Percentiles rank a stretch among this genome's conserved stretches.
These are phyloP conservation scores for Lasiodiplodia citricola DNA, from an alignment of 2,329 filamentous ascomycete species.

Conservation along the genomic window DNA sequence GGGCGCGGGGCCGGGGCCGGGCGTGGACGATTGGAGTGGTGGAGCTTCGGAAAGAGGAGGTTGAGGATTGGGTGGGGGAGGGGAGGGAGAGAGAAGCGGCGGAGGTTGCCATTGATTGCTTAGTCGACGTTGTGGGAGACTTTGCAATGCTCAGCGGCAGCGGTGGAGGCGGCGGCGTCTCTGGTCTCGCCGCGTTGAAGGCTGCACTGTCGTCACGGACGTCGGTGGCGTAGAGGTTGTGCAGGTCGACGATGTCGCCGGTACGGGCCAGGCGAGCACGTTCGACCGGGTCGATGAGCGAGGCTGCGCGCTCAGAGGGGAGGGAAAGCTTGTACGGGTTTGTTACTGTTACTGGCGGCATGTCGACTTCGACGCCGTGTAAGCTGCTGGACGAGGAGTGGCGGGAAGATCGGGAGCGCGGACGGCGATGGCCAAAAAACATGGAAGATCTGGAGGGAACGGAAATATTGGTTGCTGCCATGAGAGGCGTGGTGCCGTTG, in stretches of 20 bases:
- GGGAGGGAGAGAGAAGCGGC: conserved; percentile 7
- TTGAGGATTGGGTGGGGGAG: background rate
- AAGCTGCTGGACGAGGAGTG: background rate
- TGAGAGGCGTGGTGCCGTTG: background rate
- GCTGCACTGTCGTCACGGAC: background rate
- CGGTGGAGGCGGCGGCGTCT: conserved; percentile 25
- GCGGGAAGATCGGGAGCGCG: background rate
- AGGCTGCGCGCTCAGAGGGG: conserved; percentile 14
- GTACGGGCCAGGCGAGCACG: conserved; percentile 6
- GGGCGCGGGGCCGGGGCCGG: background rate
- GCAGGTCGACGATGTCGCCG: conserved; percentile 18
- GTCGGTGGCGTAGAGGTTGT: conserved; percentile 3
- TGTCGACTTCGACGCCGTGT: background rate
- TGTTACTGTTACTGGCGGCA: background rate
- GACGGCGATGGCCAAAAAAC: background rate
- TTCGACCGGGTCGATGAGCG: background rate
- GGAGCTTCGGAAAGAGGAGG: background rate
- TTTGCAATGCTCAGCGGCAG: conserved; percentile 16
- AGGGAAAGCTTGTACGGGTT: conserved; percentile 22
- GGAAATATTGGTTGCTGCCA: background rate
- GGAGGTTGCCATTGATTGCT: background rate
- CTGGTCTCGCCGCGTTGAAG: background rate
- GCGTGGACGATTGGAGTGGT: no score
- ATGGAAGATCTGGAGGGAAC: background rate
- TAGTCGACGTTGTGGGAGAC: background rate